Conservation (phyloP, 1,284 basidiomycete genomes). For the Trametes pubescens region DNA sequence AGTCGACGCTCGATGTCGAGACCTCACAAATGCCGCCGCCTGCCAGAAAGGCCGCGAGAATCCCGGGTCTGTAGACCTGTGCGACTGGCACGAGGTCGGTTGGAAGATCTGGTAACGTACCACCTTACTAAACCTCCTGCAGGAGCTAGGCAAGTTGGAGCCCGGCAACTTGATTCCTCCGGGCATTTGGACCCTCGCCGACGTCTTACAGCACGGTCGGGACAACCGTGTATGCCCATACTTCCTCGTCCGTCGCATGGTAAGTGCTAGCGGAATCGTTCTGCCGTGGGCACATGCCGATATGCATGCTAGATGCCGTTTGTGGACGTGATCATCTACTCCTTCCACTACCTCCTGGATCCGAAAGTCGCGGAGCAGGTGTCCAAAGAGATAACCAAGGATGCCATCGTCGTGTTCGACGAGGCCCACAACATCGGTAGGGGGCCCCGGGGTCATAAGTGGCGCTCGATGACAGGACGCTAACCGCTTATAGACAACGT, state of each 20-base stretch:
- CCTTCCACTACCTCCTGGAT: slow-evolving; percentile 98
- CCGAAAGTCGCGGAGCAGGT: slow-evolving; percentile 99
- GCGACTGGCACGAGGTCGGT: slow-evolving; percentile 93
- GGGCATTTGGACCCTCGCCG: slow-evolving; percentile 95
- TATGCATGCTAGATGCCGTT: slow-evolving; percentile 81
- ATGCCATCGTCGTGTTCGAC: slow-evolving; percentile 98
- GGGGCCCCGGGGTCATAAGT: slow-evolving; percentile 31
- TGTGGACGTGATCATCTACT: slow-evolving; percentile 97
- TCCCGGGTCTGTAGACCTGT: slow-evolving; percentile 93
- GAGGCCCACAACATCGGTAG: slow-evolving; percentile 99
- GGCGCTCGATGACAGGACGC: slow-evolving; percentile 9
- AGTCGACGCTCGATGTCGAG: slow-evolving; percentile 96
- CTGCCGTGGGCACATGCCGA: slow-evolving; percentile 2
- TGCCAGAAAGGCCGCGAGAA: slow-evolving; percentile 89
- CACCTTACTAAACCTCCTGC: slow-evolving; percentile 6
- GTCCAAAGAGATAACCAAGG: slow-evolving; percentile 96
- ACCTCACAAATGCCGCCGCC: slow-evolving; percentile 88
- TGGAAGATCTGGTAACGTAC: neutral
- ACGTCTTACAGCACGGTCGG: slow-evolving; percentile 89
- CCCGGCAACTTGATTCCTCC: slow-evolving; percentile 86
- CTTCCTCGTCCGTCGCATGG: slow-evolving; percentile 97
- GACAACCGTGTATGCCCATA: slow-evolving; percentile 94
- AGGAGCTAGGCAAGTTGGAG: slow-evolving; percentile 84
- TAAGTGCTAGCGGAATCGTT: slow-evolving; percentile 45
- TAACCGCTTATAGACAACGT: slow-evolving; percentile 81